Base-by-base conservation (phyloP, 495 filamentous ascomycete genomes). In the Umbilicaria muhlenbergii region DNA sequence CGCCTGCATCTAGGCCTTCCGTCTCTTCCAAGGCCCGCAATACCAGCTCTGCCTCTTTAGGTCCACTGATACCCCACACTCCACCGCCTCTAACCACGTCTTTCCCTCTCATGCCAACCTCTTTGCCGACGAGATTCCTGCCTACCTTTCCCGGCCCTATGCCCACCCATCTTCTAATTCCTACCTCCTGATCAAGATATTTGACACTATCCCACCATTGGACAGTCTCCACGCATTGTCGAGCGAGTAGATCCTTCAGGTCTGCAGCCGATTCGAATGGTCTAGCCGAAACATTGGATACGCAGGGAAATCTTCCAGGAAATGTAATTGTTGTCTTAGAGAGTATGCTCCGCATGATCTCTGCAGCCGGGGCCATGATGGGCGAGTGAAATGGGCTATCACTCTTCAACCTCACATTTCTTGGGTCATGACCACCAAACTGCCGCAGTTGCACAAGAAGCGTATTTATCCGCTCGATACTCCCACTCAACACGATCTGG, bases 71-170 rank as follows among this genome's bases (percentile, higher is more conserved):
- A n/a, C 81, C 86, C 81, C 88, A 94, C 0, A 94, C 86, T 11
- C 92, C 83, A 14, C 87, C 91, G 2, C 89, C 87, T 55, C 84
- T 86, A 28, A 83, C 73, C 17, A 71, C 65, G 21, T 88, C 85
- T 57, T 78, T 79, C 3, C 75, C 74, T 38, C 75, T 63, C 81
- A 86, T 86, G 1, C 86, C 87, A 5, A 98, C 88, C 58, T 95
- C 91, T 59, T 94, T 94, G 0, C 88, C 87, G 5, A 98, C 91
- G 17, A 98, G 60, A 57, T 95, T 95, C 42, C 86, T 71, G 2
- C 88, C 91, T 5, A 98, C 88, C 54, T 94, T 94, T 1, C 89
- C 91, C 0, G 91, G 91, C 2, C 91, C 91, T 49, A 98, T 83
- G 14, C 89, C 91, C 38, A 98, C 71, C 87, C 89, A 96, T 36